Evolutionary conservation across 768 basidiomycete species (phyloP).

Genomic region (Boletus vermiculosoides): DNA sequence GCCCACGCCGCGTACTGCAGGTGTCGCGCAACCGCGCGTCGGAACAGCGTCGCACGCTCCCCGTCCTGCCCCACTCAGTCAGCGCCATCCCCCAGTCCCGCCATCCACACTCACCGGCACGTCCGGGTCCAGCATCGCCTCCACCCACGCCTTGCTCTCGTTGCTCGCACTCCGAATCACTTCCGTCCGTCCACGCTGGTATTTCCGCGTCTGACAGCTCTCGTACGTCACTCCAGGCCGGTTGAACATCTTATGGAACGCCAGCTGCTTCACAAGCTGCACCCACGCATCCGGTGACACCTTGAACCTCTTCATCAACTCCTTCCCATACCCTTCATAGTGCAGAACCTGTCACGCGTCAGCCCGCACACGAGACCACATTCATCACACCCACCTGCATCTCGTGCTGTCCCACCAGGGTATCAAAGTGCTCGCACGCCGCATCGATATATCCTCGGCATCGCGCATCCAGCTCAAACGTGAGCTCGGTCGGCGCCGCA

Average conservation of each 20-base stretch:
- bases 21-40: constrained; percentile 76
- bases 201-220: constrained; percentile 91
- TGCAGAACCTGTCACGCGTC: constrained; percentile 59
- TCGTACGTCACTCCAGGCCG: constrained; percentile 87
- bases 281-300: constrained; percentile 93
- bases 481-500: constrained; percentile 61
- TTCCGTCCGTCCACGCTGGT: constrained; percentile 87
- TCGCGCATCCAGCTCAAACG: constrained; percentile 62
- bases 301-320: constrained; percentile 76
- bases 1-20: constrained; percentile 88
- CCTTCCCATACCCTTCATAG: constrained; percentile 88
- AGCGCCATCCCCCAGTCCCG: not conserved
- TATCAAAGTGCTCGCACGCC: constrained; percentile 69
- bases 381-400: constrained; percentile 54
- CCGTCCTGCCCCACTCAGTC: constrained; percentile 39
- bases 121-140: constrained; percentile 75
- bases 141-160: constrained; percentile 82
- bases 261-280: constrained; percentile 94
- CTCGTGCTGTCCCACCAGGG: constrained; percentile 75
- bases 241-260: constrained; percentile 81
- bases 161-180: constrained; percentile 85
- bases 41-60: constrained; percentile 66
- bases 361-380: not conserved
- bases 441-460: constrained; percentile 51
- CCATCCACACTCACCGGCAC: constrained; percentile 41